Evolutionary conservation across 495 filamentous ascomycete species (phyloP), one percentile per base, ranked within the genome.

Genomic region (Darksidea phi): DNA sequence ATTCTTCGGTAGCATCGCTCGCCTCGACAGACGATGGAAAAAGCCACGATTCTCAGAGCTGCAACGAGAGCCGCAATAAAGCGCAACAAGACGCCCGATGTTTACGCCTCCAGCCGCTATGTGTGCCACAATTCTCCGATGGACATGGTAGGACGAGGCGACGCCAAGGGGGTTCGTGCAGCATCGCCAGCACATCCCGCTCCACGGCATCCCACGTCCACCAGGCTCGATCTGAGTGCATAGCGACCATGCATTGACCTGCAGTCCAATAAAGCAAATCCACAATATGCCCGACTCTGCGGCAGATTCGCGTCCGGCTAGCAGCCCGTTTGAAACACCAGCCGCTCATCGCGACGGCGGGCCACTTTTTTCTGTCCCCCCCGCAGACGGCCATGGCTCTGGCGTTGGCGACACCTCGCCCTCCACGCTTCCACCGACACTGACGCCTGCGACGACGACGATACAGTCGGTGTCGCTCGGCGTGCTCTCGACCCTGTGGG

Each of bases 241-340:
- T 45, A 56, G 48, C 64, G 49, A 46, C 59, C 59, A 63, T 63
- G 64, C 64, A 67, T 61, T 60, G 60, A 63, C 50, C 51, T 60
- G 59, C 64, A 67, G 53, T 50, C 59, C 53, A 63, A 64, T 64
- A 64, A 50, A 45, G 34, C 54, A 46, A 55, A 45, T 37, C 48
- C 59, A 67, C 64, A 63, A 67, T n/a, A n/a, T 67, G 64, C 59
- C 41, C 54, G 34, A 63, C 48, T 42, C 51, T 54, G 54, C 55
- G 48, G 36, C 54, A 54, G 32, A 47, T 48, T 54, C 61, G 47
- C 6, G 32, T 10, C 11, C 60, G 24, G 53, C 60, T 45, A 55
- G 34, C 53, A 54, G 54, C 34, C 45, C 13, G 23, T n/a, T 43
- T 57, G 53, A 57, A 57, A 63, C 60, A 51, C 47, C 59, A 62